Evolutionary conservation across 23 red algal species (phyloP), one percentile per base, ranked within the genome.

Genomic region (Gracilaria gracilis): DNA sequence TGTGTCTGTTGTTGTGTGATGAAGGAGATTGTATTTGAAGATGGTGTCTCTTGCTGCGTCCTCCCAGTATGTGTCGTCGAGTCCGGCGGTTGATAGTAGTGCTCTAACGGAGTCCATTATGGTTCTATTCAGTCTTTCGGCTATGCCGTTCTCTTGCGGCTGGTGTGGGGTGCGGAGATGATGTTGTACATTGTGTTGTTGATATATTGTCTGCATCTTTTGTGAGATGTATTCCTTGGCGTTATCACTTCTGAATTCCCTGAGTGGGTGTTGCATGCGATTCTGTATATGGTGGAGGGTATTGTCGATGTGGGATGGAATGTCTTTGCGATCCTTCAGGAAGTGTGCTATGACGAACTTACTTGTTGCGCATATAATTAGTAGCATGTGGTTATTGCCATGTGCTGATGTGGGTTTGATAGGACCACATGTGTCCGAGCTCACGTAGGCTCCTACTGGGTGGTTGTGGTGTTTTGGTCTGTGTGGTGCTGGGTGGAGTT

Each of bases 31-130:
- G 75, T 80, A 80, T 50, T 80, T 80, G 27, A 50, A 47, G 9
- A 29, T 0, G 19, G 46, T 29, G 39, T 58, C 27, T 46, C 46
- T 2, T 7, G 54, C 36, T 4, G 75, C 31, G 9, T 80, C 75
- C 46, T 80, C 75, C 75, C 75, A 80, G 31, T 47, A 53, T 19
- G 75, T 37, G 75, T 47, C 6, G 19, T 37, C 16, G 19, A 80
- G 35, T 40, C 0, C 21, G 13, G 35, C 0, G 36, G 17, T 40
- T 40, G 46, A 27, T 47, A 47, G 19, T 47, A 21, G 23, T 48
- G 35, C 20, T 51, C 36, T 80, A n/a, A 16, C 38, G 19, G 35
- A 20, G 17, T 80, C 27, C 39, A 50, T n/a, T 29, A 80, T 27
- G 11, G 46, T 46, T 80, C 49, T 46, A 21, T 80, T 46, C 4